Percentiles rank a stretch among this genome's conserved stretches.
Conservation (phyloP, 495 filamentous ascomycete genomes). For the Penicillium riverlandense region DNA sequence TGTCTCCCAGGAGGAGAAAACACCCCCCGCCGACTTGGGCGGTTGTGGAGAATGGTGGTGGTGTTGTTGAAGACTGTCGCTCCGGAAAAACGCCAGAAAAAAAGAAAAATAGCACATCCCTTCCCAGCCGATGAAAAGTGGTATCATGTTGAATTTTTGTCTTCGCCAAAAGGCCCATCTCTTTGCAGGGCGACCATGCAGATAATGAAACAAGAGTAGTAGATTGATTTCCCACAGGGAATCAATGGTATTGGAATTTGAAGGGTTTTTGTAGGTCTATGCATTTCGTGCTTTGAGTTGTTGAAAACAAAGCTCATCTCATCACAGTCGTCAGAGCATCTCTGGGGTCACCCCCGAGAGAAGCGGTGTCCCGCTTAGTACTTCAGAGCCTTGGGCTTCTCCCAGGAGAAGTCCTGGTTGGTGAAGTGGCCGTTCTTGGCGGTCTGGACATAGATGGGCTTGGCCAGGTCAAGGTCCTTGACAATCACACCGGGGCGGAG, state of each 20-base stretch:
- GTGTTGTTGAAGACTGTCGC: slow-evolving; percentile 40
- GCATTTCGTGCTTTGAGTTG: slow-evolving; percentile 46
- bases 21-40: not conserved
- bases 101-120: slow-evolving; percentile 15
- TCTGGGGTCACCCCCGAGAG: slow-evolving; percentile 10
- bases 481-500: slow-evolving; percentile 96
- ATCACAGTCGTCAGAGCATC: slow-evolving; percentile 44
- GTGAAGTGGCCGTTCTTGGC: slow-evolving; percentile 99
- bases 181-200: slow-evolving; percentile 34
- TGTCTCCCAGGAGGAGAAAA: not conserved
- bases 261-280: slow-evolving; percentile 36
- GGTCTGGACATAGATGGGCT: slow-evolving; percentile 96
- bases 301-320: slow-evolving; percentile 56
- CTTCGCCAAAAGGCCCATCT: slow-evolving; percentile 36
- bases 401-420: slow-evolving; percentile 96
- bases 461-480: slow-evolving; percentile 88
- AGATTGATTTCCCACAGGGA: slow-evolving; percentile 5
- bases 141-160: slow-evolving; percentile 51
- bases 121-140: slow-evolving; percentile 44
- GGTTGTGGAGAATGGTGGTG: slow-evolving; percentile 11
- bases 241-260: slow-evolving; percentile 13
- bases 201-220: slow-evolving; percentile 31
- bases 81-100: slow-evolving; percentile 39
- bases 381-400: slow-evolving; percentile 92
- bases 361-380: slow-evolving; percentile 49